Conservation (phyloP, 106 monocot genomes). For the Dendrobium nobile region DNA sequence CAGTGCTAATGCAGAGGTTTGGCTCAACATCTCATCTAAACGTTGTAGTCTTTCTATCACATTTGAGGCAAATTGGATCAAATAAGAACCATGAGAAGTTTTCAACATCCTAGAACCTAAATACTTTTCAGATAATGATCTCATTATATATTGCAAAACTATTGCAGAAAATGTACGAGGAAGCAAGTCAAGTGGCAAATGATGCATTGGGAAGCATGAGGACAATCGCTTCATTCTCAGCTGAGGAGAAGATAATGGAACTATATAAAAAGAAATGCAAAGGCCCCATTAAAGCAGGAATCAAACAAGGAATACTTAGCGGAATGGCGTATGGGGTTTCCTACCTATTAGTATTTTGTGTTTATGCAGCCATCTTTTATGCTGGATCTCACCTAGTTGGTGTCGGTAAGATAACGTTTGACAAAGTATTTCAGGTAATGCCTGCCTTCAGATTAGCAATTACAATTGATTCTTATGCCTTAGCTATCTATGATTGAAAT, state of each 20-base stretch:
- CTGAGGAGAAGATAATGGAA: slow-evolving; percentile 58
- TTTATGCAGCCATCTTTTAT: slow-evolving; percentile 54
- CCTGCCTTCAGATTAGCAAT: neutral
- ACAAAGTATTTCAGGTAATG: slow-evolving; percentile 46
- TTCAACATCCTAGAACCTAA: too few relatives aligned
- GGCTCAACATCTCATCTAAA: neutral
- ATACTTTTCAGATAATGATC: too few relatives aligned
- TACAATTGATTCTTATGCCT: neutral
- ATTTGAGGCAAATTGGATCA: too few relatives aligned
- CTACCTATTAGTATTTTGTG: slow-evolving; percentile 42
- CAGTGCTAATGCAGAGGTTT: slow-evolving; percentile 55
- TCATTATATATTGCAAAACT: neutral
- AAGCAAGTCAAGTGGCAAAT: slow-evolving; percentile 63
- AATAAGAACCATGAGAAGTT: too few relatives aligned
- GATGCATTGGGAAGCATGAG: slow-evolving; percentile 63
- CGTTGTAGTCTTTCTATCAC: neutral
- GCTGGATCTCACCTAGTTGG: slow-evolving; percentile 48
- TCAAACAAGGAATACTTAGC: slow-evolving; percentile 43
- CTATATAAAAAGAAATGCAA: slow-evolving; percentile 58
- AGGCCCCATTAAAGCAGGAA: slow-evolving; percentile 38
- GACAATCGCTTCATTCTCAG: slow-evolving; percentile 57
- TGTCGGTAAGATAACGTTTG: slow-evolving; percentile 44
- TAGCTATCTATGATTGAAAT: neutral
- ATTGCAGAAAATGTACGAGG: slow-evolving; percentile 59
- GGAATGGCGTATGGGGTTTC: slow-evolving; percentile 49